phyloP scores from a whole-genome alignment of 176 grass and related monocot genomes.

The Cenchrus fungigraminus region DNA sequence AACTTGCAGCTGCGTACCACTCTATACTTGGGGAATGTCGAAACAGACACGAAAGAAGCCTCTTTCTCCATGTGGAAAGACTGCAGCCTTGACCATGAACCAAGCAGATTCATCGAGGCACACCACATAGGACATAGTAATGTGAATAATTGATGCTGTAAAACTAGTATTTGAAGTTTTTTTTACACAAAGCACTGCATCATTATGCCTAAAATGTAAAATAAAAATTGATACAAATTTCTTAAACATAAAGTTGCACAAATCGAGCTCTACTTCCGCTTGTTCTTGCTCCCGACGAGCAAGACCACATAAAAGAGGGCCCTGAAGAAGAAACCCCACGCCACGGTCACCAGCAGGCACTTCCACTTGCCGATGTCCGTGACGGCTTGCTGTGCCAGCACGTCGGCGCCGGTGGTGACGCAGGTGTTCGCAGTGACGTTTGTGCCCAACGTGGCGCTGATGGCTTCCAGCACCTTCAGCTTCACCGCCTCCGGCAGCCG shows the following conservation, averaged over 20 bases:
- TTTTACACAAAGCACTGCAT: neutral
- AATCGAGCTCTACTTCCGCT: constrained; percentile 41
- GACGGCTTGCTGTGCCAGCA: constrained; percentile 62
- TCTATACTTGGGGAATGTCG: too few species aligned
- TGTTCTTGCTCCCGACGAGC: constrained; percentile 67
- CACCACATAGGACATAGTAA: neutral
- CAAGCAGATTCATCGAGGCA: neutral
- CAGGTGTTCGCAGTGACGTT: constrained; percentile 45
- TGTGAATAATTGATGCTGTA: neutral
- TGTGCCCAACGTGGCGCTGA: constrained; percentile 40
- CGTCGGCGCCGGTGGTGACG: constrained; percentile 66
- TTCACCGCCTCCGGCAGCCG: constrained; percentile 43
- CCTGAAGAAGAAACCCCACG: constrained; percentile 67
- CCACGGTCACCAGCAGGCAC: constrained; percentile 68
- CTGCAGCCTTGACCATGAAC: too few species aligned
- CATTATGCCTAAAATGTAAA: neutral
- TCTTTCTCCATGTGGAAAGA: too few species aligned
- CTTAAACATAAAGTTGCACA: neutral
- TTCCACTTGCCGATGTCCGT: constrained; percentile 73
- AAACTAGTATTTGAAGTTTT: neutral
- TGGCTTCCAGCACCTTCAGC: constrained; percentile 56
- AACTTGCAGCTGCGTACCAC: neutral
- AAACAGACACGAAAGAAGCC: neutral
- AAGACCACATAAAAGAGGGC: constrained; percentile 64
- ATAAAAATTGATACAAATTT: neutral